Evolutionary conservation across 2,329 filamentous ascomycete species (phyloP), one percentile per base, ranked within the genome.

Genomic region (Amauroascus niger): DNA sequence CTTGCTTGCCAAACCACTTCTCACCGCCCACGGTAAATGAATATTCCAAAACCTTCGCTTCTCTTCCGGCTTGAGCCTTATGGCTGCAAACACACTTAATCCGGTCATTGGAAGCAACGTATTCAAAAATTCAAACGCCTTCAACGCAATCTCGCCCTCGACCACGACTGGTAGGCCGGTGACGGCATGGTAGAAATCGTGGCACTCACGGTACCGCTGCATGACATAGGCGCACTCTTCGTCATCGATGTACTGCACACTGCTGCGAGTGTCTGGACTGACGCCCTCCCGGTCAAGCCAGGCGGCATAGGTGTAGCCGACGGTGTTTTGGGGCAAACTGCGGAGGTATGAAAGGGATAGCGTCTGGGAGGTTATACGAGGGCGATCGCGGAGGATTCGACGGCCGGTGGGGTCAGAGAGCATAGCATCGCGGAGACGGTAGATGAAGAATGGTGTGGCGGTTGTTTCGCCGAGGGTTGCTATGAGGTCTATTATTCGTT

Each of bases 201-300:
- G 93, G 61, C 87, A 95, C 71, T 98, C 93, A 58, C 93, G 83
- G 71, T 98, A 98, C 52, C 93, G 82, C 75, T 97, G 93, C 87
- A 98, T 94, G 16, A 97, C 93, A 73, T 97, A 98, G 33, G 93
- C 93, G 68, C 90, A 95, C 71, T 98, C 93, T 62, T 86, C 84
- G 66, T 97, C 84, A 69, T 97, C 90, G 58, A 98, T 89, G 73
- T 95, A 97, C 50, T 87, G 82, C 39, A 98, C 93, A 1, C 71
- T 68, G 39, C 84, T 76, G 44, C 93, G 82, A 6, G 91, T 95
- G 69, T 98, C 93, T 0, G 93, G 93, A 7, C 87, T 87, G 13
- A 98, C 91, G 57, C 88, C 87, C 70, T 98, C 93, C 44, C 87
- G 81, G 70, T 96, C 89, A n/a, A 97, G 78, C 91, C 93, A 98